A percentile compares a stretch with the other conserved stretches of the same genome.
Conservation (phyloP, 495 filamentous ascomycete species). For the Rostrohypoxylon terebratum region DNA sequence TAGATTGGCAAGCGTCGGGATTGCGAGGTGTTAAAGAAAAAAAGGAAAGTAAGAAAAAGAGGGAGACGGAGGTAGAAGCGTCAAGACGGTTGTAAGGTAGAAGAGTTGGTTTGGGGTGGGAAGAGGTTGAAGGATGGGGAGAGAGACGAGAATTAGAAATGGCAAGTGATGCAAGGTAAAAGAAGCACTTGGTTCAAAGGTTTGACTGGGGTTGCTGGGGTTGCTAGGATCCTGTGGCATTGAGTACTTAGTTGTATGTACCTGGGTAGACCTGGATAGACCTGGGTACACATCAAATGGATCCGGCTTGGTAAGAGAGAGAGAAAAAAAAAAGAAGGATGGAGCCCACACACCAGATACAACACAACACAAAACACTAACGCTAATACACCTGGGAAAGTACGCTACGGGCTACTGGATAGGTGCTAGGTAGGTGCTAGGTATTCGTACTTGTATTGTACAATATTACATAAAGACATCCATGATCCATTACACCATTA, state of each 20-base stretch:
- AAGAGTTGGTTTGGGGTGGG: constrained; percentile 38
- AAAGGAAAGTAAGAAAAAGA: constrained; percentile 44
- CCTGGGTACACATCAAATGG: constrained; percentile 36
- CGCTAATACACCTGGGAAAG: not conserved
- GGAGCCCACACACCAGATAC: constrained; percentile 42
- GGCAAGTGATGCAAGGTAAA: constrained; percentile 36
- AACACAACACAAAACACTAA: not conserved
- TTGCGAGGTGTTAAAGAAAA: constrained; percentile 39
- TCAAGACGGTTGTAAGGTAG: constrained; percentile 37
- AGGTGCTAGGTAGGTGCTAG: too few species aligned
- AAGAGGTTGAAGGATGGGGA: constrained; percentile 47
- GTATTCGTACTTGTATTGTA: too few species aligned
- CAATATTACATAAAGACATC: too few species aligned
- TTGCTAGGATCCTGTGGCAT: not conserved
- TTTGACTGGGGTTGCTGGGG: not conserved
- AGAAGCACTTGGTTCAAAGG: not conserved
- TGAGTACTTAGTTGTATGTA: not conserved
- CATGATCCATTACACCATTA: not conserved
- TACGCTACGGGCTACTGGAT: not conserved
- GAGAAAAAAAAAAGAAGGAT: constrained; percentile 36
- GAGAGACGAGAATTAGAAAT: constrained; percentile 40
- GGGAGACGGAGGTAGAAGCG: constrained; percentile 43
- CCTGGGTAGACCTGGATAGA: too few species aligned
- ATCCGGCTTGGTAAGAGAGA: constrained; percentile 8
- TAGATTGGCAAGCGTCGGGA: constrained; percentile 38